phyloP scores from a whole-genome alignment of 257 asterid genomes.

The Striga asiatica region DNA sequence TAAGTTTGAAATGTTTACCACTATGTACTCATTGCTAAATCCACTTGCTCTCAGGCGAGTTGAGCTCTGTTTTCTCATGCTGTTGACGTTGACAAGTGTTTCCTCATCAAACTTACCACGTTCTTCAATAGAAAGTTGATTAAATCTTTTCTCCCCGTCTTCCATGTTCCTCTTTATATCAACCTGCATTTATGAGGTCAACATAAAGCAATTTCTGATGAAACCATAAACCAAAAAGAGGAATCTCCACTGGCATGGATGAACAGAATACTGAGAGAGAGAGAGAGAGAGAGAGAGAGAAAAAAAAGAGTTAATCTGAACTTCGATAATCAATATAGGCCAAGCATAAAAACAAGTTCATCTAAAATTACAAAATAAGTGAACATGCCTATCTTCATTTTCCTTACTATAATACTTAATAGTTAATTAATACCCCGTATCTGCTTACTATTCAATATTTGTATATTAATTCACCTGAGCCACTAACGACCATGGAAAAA shows the following conservation, averaged over 20 bases:
- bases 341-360: neutral
- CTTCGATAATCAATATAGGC: too few relatives aligned
- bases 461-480: neutral
- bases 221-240: neutral
- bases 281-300: too few relatives aligned
- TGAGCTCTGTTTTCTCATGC: slow-evolving; percentile 62
- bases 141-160: slow-evolving; percentile 71
- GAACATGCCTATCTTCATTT: too few relatives aligned
- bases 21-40: slow-evolving; percentile 87
- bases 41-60: slow-evolving; percentile 42
- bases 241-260: neutral
- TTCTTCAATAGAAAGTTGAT: slow-evolving; percentile 83
- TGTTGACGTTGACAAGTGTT: slow-evolving; percentile 85
- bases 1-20: slow-evolving; percentile 38
- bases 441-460: neutral
- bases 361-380: neutral
- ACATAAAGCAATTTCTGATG: slow-evolving; percentile 3
- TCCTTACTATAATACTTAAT: neutral
- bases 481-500: neutral
- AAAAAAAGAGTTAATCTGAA: too few relatives aligned
- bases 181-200: slow-evolving; percentile 41
- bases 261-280: too few relatives aligned
- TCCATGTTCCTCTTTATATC: slow-evolving; percentile 67
- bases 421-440: neutral
- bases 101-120: slow-evolving; percentile 98